phyloP scores from a whole-genome alignment of 495 filamentous ascomycete genomes.

The Talaromyces wortmannii region DNA sequence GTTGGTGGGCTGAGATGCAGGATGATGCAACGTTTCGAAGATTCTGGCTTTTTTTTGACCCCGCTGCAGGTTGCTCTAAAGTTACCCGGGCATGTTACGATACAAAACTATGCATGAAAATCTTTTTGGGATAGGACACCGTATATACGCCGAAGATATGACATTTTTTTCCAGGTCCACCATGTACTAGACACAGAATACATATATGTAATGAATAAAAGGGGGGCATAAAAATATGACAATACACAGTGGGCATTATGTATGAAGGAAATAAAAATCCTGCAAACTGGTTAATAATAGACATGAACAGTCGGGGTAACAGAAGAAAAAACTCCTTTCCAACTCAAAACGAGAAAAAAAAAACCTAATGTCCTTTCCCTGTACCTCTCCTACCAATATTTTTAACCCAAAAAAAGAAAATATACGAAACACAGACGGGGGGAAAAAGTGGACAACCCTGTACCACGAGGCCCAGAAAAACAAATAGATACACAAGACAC shows the following conservation, averaged over 20 bases:
- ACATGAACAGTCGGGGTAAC: background rate
- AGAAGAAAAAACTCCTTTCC: background rate
- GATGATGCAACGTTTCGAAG: too few species aligned
- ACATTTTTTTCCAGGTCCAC: constrained; percentile 1
- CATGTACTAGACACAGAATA: background rate
- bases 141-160: too few species aligned
- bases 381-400: background rate
- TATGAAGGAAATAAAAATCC: background rate
- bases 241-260: background rate
- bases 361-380: background rate
- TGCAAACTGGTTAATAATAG: background rate
- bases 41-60: too few species aligned
- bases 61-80: too few species aligned
- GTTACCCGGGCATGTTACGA: too few species aligned
- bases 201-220: background rate
- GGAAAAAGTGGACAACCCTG: background rate
- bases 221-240: background rate
- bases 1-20: too few species aligned
- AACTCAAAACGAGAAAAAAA: background rate
- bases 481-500: constrained; percentile 6
- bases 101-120: too few species aligned
- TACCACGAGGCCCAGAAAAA: constrained; percentile 1
- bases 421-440: background rate
- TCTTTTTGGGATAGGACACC: too few species aligned
- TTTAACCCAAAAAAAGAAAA: background rate